Percentiles rank a stretch among this genome's conserved stretches.
Evolutionary conservation across 2,329 filamentous ascomycete genomes (phyloP).

Genomic region (Claviceps humidiphila): DNA sequence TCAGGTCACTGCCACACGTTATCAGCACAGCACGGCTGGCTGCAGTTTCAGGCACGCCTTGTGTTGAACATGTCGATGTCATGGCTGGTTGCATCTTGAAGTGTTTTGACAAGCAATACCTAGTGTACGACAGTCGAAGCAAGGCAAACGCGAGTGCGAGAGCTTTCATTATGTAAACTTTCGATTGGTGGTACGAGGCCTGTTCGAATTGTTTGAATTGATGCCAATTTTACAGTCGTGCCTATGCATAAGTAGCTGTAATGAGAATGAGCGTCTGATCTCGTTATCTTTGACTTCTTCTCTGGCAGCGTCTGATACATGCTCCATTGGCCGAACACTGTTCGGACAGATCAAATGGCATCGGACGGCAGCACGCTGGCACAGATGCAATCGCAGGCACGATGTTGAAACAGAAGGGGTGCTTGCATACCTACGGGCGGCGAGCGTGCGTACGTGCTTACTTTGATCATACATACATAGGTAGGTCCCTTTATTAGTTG

Average conservation of each 20-base stretch:
- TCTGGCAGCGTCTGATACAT: not conserved
- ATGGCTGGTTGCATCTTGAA: not conserved
- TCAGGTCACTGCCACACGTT: not conserved
- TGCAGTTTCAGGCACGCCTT: not conserved
- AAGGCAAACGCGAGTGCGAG: not conserved
- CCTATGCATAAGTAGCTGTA: not conserved
- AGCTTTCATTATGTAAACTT: not conserved
- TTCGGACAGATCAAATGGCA: not conserved
- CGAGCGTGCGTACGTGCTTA: not conserved
- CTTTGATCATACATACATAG: not conserved
- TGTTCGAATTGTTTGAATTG: not conserved
- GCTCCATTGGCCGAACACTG: not conserved
- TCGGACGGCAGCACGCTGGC: not conserved
- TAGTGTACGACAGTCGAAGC: not conserved
- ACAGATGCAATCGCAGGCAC: not conserved
- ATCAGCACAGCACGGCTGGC: not conserved
- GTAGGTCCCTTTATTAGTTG: too few relatives aligned
- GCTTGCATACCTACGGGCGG: not conserved
- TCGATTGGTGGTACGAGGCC: not conserved
- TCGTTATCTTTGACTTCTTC: not conserved
- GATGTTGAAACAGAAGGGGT: not conserved
- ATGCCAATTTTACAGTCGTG: not conserved
- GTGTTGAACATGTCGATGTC: not conserved
- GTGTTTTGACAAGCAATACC: not conserved
- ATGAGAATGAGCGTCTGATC: not conserved